A percentile compares a stretch with the other conserved stretches of the same genome.
phyloP scores from a whole-genome alignment of 331 rosid species.

The Rosa hybrid region DNA sequence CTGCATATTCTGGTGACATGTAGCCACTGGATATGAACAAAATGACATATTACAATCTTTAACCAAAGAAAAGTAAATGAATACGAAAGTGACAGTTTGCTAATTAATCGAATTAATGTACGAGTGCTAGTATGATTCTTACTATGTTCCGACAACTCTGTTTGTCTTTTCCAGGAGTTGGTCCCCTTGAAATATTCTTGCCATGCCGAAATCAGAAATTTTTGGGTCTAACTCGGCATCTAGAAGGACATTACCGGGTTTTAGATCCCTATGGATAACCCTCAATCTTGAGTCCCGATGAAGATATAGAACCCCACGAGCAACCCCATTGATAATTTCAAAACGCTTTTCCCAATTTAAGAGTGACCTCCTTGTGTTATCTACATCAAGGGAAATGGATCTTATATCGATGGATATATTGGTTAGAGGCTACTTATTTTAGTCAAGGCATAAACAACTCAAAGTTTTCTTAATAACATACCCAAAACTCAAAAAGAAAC shows the following conservation, averaged over 20 bases:
- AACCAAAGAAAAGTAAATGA: neutral
- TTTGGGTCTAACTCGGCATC: neutral
- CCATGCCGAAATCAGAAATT: conserved; percentile 10
- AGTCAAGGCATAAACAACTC: neutral
- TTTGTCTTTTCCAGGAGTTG: conserved; percentile 1
- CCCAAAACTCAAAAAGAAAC: too few relatives aligned
- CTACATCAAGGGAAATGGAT: neutral
- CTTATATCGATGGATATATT: neutral
- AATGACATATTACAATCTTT: neutral
- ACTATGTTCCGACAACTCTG: conserved; percentile 2
- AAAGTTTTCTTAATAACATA: neutral
- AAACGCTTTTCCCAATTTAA: neutral
- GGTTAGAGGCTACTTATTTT: neutral
- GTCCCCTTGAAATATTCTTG: neutral
- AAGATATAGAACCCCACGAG: neutral
- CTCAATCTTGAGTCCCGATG: neutral
- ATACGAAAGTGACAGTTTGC: neutral
- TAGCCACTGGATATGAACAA: neutral
- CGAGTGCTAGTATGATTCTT: neutral
- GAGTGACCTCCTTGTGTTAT: neutral
- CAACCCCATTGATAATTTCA: neutral
- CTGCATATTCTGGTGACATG: neutral
- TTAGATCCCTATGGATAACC: conserved; percentile 6
- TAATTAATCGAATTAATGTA: neutral
- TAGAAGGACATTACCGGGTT: neutral